A percentile compares a stretch with the other conserved stretches of the same genome.
Conservation (phyloP, 108 stramenopile genomes). For the Pseudonitzschia multistriata region DNA sequence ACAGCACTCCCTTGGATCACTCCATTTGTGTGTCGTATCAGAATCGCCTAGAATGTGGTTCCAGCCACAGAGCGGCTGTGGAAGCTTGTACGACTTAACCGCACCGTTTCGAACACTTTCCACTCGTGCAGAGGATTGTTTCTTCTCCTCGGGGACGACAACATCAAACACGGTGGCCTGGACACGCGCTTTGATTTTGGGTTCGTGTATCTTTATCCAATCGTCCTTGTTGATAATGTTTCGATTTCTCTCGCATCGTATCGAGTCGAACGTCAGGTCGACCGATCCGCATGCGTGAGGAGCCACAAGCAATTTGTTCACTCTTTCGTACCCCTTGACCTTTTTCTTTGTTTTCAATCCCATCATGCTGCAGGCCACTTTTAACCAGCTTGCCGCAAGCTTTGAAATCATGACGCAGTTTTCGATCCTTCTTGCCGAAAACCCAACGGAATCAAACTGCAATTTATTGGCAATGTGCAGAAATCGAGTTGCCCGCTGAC, state of each 20-base stretch:
- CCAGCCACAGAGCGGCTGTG: constrained; percentile 58
- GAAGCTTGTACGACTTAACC: constrained; percentile 17
- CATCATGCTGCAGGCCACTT: constrained; percentile 48
- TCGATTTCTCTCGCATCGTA: constrained; percentile 42
- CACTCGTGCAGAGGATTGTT: background rate
- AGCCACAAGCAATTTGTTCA: constrained; percentile 34
- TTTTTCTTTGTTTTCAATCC: constrained; percentile 40
- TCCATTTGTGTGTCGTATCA: constrained; percentile 40
- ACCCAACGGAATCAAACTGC: constrained; percentile 31
- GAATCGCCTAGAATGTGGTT: constrained; percentile 19
- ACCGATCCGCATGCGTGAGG: constrained; percentile 46
- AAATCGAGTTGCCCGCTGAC: constrained; percentile 56
- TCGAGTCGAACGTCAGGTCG: constrained; percentile 34
- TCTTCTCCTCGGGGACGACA: constrained; percentile 1
- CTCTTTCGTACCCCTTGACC: constrained; percentile 40
- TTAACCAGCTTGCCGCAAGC: constrained; percentile 52
- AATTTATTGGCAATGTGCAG: constrained; percentile 41
- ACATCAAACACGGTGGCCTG: constrained; percentile 21
- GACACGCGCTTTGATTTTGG: constrained; percentile 23
- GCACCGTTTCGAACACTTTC: background rate
- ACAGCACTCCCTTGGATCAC: constrained; percentile 60
- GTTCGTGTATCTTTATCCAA: constrained; percentile 37
- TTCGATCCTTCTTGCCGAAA: constrained; percentile 40
- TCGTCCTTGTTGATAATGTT: constrained; percentile 43
- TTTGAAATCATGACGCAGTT: constrained; percentile 44